Percentiles rank a stretch among this genome's conserved stretches.
Evolutionary conservation across 768 basidiomycete genomes (phyloP).

Genomic region (Mycena pura): DNA sequence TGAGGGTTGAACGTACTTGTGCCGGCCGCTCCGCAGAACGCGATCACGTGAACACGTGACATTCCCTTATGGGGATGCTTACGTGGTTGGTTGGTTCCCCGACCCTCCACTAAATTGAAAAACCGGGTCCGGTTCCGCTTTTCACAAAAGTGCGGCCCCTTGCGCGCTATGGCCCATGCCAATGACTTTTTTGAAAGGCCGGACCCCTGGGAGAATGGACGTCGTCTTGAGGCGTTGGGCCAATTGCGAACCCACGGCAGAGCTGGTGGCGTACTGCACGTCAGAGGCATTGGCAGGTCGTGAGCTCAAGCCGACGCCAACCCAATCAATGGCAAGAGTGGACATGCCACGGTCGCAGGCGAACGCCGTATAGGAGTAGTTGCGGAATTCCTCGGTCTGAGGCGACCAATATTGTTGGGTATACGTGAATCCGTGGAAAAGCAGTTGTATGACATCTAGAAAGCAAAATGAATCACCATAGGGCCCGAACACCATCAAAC

Average conservation of each 20-base stretch:
- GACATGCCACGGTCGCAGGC: neutral
- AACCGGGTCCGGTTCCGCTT: too few relatives aligned
- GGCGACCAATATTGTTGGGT: neutral
- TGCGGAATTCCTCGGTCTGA: neutral
- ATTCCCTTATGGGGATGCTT: too few relatives aligned
- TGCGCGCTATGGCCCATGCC: neutral
- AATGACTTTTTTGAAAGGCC: neutral
- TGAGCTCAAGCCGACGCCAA: neutral
- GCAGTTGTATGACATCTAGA: neutral
- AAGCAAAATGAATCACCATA: neutral
- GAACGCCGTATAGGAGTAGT: neutral
- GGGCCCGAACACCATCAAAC: neutral
- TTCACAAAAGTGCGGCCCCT: too few relatives aligned
- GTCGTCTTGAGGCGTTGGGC: neutral
- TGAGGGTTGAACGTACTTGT: too few relatives aligned
- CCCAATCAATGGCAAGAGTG: neutral
- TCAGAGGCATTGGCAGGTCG: neutral
- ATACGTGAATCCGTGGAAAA: slow-evolving; percentile 1
- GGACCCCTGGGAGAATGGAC: neutral
- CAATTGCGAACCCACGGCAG: neutral
- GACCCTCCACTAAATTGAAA: too few relatives aligned
- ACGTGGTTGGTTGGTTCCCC: too few relatives aligned
- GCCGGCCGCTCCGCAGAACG: too few relatives aligned
- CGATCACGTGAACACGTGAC: too few relatives aligned
- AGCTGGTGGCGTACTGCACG: neutral